phyloP scores from a whole-genome alignment of 2,329 filamentous ascomycete genomes.

The Neoscytalidium dimidiatum region DNA sequence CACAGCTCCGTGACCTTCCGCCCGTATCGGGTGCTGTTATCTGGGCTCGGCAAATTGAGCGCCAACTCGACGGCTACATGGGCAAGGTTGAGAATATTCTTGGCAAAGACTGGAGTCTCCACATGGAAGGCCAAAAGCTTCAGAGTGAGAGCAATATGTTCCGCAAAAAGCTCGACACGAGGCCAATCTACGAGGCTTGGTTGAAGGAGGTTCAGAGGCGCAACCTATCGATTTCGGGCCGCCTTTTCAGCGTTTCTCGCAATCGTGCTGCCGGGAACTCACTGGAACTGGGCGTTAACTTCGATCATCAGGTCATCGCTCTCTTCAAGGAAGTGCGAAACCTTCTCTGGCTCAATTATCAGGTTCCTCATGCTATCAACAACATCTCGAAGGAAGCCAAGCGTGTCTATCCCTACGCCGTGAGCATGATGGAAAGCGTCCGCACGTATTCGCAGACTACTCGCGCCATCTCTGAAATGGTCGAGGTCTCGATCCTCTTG shows the following conservation, averaged over 20 bases:
- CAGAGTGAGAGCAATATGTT: conserved; percentile 91
- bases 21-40: conserved; percentile 97
- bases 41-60: conserved; percentile 95
- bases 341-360: conserved; percentile 90
- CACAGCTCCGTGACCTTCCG: conserved; percentile 90
- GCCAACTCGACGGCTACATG: conserved; percentile 95
- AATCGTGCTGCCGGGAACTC: conserved; percentile 89
- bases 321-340: conserved; percentile 99
- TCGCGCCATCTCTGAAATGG: conserved; percentile 80
- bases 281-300: conserved; percentile 89
- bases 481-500: conserved; percentile 81
- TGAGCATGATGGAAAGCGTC: conserved; percentile 99
- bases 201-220: conserved; percentile 83
- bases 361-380: conserved; percentile 90
- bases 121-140: conserved; percentile 92
- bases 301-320: conserved; percentile 94
- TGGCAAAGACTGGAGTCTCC: conserved; percentile 89
- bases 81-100: conserved; percentile 98
- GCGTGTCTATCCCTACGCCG: conserved; percentile 94
- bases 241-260: conserved; percentile 85
- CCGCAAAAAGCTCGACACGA: conserved; percentile 92
- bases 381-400: conserved; percentile 99
- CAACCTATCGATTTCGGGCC: conserved; percentile 87
- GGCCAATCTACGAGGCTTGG: conserved; percentile 95
- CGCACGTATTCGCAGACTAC: conserved; percentile 87